Conservation (phyloP, 352 stramenopile species). For the Globisporangium cylindrosporum region DNA sequence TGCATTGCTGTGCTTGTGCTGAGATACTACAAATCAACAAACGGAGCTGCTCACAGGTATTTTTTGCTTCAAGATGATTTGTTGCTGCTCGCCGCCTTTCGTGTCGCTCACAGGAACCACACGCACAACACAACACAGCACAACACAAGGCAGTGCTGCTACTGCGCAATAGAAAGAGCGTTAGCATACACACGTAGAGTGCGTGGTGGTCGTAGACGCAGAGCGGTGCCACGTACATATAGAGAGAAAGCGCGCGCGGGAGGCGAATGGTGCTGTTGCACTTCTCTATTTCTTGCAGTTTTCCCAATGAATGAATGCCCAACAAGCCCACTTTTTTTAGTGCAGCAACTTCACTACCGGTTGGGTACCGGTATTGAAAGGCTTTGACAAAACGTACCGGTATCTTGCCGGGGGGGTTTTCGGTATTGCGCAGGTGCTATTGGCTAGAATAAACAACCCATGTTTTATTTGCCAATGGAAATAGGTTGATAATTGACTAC, state of each 20-base stretch:
- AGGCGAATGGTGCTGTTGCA: not conserved
- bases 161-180: not conserved
- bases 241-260: not conserved
- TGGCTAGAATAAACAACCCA: not conserved
- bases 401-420: not conserved
- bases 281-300: conserved; percentile 8
- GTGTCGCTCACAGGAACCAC: not conserved
- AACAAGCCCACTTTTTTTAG: not conserved
- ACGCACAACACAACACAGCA: not conserved
- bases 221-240: not conserved
- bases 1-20: conserved; percentile 6
- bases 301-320: not conserved
- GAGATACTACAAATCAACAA: not conserved
- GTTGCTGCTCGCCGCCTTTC: not conserved
- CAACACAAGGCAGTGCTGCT: not conserved
- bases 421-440: not conserved
- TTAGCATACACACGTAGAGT: not conserved
- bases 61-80: conserved; percentile 2
- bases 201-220: not conserved
- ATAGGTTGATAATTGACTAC: not conserved
- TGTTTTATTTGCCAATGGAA: not conserved
- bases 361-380: not conserved
- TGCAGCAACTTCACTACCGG: conserved; percentile 1
- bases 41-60: not conserved
- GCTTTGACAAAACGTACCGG: not conserved